Base-by-base conservation (phyloP, 306 rosid species). In the Erythrophleum fordii region DNA sequence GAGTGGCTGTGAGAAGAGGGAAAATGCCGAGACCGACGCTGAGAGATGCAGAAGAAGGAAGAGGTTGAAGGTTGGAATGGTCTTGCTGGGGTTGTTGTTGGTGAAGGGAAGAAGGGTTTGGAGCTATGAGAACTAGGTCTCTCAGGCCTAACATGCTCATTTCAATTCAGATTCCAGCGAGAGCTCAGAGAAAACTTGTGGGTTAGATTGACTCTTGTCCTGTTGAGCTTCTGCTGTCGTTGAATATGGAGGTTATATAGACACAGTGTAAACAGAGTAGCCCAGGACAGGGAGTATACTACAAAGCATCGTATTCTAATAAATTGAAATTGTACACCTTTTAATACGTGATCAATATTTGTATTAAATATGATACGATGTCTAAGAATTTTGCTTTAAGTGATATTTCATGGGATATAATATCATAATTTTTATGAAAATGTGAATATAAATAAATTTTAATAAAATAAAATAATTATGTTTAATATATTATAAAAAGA, bases 1-100 rank as follows among this genome's bases (percentile, higher is more conserved):
- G 92, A 53, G 91, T 86, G 71, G 95, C 88, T 0, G 95, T 81
- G 5, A 92, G 80, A 49, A 92, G 95, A 0, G 97, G 97, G 72
- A 92, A 92, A 49, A 92, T 89, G 8, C 95, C 97, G 20, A 90
- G 92, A 11, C 97, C 91, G 26, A 92, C 97, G 31, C 97, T 92
- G 16, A 92, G 91, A 72, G 97, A 25, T 7, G 94, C 75, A 6
- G 94, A 77, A 4, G 94, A 88, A 72, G 92, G 86, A 0, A 86
- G 52, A 46, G 81, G 84, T 0, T 59, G 66, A 14, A 88, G 82
- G 70, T 77, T 85, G 18, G 87, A 77, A 59, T 79, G 88, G 51
- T 64, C 88, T 35, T 61, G 68, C 5, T 60, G 67, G 2, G 17
- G 70, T 0, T 82, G 95, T 20, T 86, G 71, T 0, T 35, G 64